Percentiles rank a stretch among this genome's conserved stretches.
Conservation (phyloP, 306 rosid genomes). For the Hippophae tibetana region DNA sequence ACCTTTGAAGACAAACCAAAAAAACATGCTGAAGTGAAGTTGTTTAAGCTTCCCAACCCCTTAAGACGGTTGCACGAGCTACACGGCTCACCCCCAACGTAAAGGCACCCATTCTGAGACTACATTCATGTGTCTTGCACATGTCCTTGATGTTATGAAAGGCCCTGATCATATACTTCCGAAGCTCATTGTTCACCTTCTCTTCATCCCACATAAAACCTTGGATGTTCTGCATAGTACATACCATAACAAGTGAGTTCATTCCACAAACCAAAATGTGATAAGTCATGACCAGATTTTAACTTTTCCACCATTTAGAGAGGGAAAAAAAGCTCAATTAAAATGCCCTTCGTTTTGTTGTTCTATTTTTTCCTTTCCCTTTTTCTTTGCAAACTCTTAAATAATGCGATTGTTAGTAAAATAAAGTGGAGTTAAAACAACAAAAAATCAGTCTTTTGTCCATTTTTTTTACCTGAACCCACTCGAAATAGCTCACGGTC, state of each 20-base stretch:
- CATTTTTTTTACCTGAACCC: constrained; percentile 45
- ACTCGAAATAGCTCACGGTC: constrained; percentile 51
- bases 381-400: neutral
- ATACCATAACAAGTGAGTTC: neutral
- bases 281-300: neutral
- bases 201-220: constrained; percentile 57
- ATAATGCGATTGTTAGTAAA: neutral
- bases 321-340: no score
- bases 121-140: constrained; percentile 47
- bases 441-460: neutral
- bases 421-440: neutral
- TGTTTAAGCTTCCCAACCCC: constrained; percentile 52
- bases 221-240: constrained; percentile 35
- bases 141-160: constrained; percentile 37
- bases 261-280: neutral
- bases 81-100: constrained; percentile 47
- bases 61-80: constrained; percentile 41
- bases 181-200: constrained; percentile 46
- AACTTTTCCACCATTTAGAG: neutral
- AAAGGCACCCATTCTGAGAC: constrained; percentile 56
- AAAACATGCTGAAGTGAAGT: constrained; percentile 11
- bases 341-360: no score
- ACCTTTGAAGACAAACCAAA: neutral
- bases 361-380: neutral
- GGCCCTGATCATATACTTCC: constrained; percentile 43